Conservation (phyloP, 2,329 filamentous ascomycete species). For the Epicoccum sorghinum region DNA sequence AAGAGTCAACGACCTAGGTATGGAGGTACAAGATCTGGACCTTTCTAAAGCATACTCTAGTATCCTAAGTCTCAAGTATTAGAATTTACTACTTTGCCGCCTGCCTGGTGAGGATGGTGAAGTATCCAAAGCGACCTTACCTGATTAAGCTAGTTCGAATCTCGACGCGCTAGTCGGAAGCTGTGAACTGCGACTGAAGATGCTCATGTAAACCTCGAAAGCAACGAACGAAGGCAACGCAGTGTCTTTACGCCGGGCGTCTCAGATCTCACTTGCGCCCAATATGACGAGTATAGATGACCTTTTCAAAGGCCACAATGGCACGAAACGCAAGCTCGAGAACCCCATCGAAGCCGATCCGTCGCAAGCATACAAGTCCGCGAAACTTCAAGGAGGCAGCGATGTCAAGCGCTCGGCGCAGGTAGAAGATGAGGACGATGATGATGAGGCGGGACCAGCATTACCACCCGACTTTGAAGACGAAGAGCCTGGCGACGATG, state of each 20-base stretch:
- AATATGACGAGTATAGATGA: slow-evolving; percentile 67
- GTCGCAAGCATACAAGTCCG: slow-evolving; percentile 65
- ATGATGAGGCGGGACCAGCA: slow-evolving; percentile 59
- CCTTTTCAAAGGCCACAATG: slow-evolving; percentile 64
- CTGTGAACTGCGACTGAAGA: slow-evolving; percentile 7
- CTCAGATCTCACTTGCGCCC: not conserved
- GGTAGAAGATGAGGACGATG: slow-evolving; percentile 55
- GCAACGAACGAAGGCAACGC: not conserved
- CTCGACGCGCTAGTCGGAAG: slow-evolving; percentile 6
- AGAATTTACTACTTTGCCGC: too few relatives aligned
- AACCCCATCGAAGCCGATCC: slow-evolving; percentile 59
- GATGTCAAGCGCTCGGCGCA: slow-evolving; percentile 57
- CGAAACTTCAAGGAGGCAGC: slow-evolving; percentile 59
- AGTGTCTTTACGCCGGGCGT: not conserved
- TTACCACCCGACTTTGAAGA: slow-evolving; percentile 62
- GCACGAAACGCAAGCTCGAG: slow-evolving; percentile 66
- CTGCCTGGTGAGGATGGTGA: too few relatives aligned
- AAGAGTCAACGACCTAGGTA: too few relatives aligned
- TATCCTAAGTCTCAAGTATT: too few relatives aligned
- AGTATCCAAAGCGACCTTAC: not conserved
- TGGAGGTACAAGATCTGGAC: too few relatives aligned
- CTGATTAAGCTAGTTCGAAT: not conserved
- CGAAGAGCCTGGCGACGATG: slow-evolving; percentile 67
- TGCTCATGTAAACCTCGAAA: not conserved
- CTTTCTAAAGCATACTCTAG: too few relatives aligned